phyloP scores from a whole-genome alignment of 202 grass and related monocot species.

The Elaeis oleifera region DNA sequence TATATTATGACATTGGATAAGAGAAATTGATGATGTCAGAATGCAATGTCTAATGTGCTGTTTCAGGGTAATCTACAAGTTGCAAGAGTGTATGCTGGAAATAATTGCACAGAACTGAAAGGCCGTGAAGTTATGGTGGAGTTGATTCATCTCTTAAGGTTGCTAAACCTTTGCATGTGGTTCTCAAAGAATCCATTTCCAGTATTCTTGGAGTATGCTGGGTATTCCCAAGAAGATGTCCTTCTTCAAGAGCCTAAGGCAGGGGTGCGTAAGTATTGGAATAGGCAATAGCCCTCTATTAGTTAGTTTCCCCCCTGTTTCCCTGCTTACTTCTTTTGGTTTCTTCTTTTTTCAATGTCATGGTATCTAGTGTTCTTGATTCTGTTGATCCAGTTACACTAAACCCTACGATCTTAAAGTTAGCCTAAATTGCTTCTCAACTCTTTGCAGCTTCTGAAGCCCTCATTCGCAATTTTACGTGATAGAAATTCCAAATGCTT shows the following conservation, averaged over 20 bases:
- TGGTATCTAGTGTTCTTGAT: too few species aligned
- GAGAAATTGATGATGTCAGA: too few species aligned
- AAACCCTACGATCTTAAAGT: too few species aligned
- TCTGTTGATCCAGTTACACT: too few species aligned
- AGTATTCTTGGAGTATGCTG: slow-evolving; percentile 61
- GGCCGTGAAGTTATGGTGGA: slow-evolving; percentile 43
- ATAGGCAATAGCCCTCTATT: not conserved
- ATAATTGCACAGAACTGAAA: slow-evolving; percentile 55
- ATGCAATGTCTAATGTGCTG: not conserved
- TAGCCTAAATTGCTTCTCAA: not conserved
- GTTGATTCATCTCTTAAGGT: slow-evolving; percentile 46
- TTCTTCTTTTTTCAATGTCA: too few species aligned
- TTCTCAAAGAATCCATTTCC: slow-evolving; percentile 79
- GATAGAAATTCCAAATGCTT: slow-evolving; percentile 66
- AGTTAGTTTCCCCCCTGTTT: too few species aligned
- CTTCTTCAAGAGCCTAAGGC: slow-evolving; percentile 61
- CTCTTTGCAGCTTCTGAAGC: slow-evolving; percentile 73
- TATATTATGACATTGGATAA: too few species aligned
- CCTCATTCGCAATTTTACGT: slow-evolving; percentile 59
- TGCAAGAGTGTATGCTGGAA: slow-evolving; percentile 48
- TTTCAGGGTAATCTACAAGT: slow-evolving; percentile 62
- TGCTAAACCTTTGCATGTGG: slow-evolving; percentile 75
- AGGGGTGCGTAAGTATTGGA: slow-evolving; percentile 90
- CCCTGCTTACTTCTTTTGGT: too few species aligned
- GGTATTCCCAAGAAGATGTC: slow-evolving; percentile 60